Evolutionary conservation across 495 filamentous ascomycete species (phyloP), one percentile per base, ranked within the genome.

Genomic region (Penicillium salamii): DNA sequence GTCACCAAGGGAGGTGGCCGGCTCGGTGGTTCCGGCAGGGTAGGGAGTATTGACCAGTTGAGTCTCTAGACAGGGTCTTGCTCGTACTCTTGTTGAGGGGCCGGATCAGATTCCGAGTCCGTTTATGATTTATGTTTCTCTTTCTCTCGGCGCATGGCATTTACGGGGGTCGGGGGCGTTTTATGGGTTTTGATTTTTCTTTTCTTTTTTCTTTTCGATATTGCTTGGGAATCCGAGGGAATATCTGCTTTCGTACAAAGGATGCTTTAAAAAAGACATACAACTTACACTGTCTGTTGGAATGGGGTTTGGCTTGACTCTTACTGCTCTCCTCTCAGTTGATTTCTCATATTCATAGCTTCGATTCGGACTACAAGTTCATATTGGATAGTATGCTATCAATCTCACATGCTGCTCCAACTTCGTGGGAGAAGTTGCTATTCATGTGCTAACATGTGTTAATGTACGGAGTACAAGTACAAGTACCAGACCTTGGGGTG

Each of bases 1-100:
- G 80, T 85, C 38, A 80, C 78, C 1, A 73, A 68, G 45, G 69
- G 71, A 13, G 72, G 72, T 35, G 72, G 72, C 15, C 52, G 72
- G 59, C 64, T 77, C 52, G 78, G 76, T n/a, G 71, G 76, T 45
- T 79, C 78, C 55, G 74, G 75, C 29, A 69, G 83, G 64, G 72
- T 82, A 14, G 71, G 81, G 51, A 84, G 81, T 59, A 71, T 82
- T 57, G 82, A 85, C 67, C 74, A 78, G 61, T 61, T 85, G 66
- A 84, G 81, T 71, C 67, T 86, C 58, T 83, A 62, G 23, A 26
- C 23, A 4, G 23, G 23, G 23, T 4, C 23, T 26, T 8, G 3
- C 23, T 26, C 8, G 23, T 8, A 4, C 23, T 26, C 8, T 26
- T 3, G 23, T 8, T 26, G 4, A 3, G 23, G 23, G 23, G 8